Conservation (phyloP, 2,329 filamentous ascomycete species). For the Ceratocystis diversiconidia region DNA sequence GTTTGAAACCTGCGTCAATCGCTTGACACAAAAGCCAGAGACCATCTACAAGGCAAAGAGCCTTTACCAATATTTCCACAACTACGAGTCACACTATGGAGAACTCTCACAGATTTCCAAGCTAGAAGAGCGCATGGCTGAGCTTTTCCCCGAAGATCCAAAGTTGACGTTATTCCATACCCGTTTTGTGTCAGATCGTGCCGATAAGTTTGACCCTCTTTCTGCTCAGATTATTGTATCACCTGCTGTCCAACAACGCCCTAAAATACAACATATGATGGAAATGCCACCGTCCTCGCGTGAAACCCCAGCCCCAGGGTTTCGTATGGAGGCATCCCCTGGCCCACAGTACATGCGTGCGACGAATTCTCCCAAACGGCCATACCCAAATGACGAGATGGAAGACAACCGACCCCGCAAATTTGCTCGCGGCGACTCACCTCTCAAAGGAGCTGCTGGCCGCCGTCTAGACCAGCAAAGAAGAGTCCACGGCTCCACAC, state of each 20-base stretch:
- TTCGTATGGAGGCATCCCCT: constrained; percentile 22
- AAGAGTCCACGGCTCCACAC: constrained; percentile 47
- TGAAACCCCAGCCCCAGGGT: constrained; percentile 31
- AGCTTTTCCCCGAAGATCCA: constrained; percentile 83
- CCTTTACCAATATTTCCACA: constrained; percentile 83
- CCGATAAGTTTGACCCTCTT: constrained; percentile 61
- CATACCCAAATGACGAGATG: constrained; percentile 55
- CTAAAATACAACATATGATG: constrained; percentile 34
- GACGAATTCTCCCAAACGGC: constrained; percentile 45
- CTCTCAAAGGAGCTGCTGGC: constrained; percentile 79
- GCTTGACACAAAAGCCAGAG: constrained; percentile 63
- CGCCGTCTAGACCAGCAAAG: constrained; percentile 69
- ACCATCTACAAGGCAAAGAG: constrained; percentile 62
- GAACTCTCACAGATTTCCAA: constrained; percentile 83
- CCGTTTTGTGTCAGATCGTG: constrained; percentile 49
- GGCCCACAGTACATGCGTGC: constrained; percentile 35
- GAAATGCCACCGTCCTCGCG: constrained; percentile 35
- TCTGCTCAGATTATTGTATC: constrained; percentile 72
- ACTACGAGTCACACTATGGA: constrained; percentile 87
- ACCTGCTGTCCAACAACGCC: constrained; percentile 59
- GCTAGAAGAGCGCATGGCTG: constrained; percentile 81
- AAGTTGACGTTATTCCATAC: constrained; percentile 60
- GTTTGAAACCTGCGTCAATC: constrained; percentile 85
- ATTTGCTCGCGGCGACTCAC: constrained; percentile 75
- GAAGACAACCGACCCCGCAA: constrained; percentile 67